Base-by-base conservation (phyloP, 176 grass and related monocot species). In the Hsuehochloa calcarea region DNA sequence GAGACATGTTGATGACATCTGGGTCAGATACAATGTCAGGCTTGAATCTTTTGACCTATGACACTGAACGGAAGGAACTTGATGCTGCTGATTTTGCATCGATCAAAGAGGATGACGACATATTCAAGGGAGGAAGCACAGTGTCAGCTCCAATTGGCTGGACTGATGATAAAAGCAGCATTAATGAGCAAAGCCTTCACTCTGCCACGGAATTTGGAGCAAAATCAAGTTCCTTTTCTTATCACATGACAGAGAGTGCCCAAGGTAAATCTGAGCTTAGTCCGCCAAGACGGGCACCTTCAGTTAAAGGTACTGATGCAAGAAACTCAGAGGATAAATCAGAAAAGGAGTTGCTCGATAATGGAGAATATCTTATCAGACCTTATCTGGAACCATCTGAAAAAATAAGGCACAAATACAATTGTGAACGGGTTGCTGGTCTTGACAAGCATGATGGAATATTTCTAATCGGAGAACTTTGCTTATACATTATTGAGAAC, bases 401-500 rank as follows among this genome's bases (percentile, higher is more conserved):
- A 77, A 92, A 94, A 89, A 94, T 99, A 87, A 94, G 90, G 82
- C 89, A 90, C 62, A 96, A 84, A 41, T 99, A 96, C 86, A 99
- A 99, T 54, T 99, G 97, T 82, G 97, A 99, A 84, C 89, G 97
- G 59, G 97, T 99, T 84, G 82, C 90, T 70, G 97, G 92, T 72
- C 93, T 99, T 62, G 97, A 99, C 83, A 99, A 99, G 75, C 93
- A 91, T 0, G 97, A 99, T 63, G 97, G 97, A 27, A 96, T 96
- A 92, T 99, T 99, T 92, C 89, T 99, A 75, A 99, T 99, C 9
- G 97, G 97, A 41, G 97, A 99, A 40, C 83, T 96, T 79, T 92
- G 93, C 68, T 86, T 99, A 80, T 99, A 99, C 84, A 93, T 96
- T 62, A 99, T 99, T 34, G 97, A 99, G 80, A 99, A 99, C 86